These are phyloP conservation scores for Fraxinus americana DNA, from an alignment of 257 asterid genomes.

Conservation along the genomic window DNA sequence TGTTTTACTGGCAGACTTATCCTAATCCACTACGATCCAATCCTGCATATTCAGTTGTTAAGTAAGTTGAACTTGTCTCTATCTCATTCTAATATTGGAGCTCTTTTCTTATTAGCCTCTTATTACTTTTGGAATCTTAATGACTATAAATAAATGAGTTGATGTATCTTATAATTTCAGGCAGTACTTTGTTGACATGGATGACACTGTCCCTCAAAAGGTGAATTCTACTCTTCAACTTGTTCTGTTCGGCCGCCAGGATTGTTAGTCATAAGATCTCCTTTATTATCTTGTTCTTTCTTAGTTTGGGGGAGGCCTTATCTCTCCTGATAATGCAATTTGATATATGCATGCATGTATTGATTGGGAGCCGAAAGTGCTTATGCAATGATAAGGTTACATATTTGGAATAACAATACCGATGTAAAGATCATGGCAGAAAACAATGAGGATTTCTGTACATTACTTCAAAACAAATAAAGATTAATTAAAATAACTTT, in stretches of 20 bases:
- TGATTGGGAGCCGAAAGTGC: constrained; percentile 11
- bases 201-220: constrained; percentile 58
- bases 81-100: background rate
- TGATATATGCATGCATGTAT: constrained; percentile 2
- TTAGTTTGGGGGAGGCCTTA: background rate
- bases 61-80: constrained; percentile 36
- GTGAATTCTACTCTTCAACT: constrained; percentile 27
- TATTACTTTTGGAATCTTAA: background rate
- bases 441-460: constrained; percentile 13
- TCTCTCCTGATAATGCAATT: background rate
- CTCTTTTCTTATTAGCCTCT: background rate
- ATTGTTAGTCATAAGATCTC: constrained; percentile 4
- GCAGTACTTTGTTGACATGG: constrained; percentile 58
- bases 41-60: constrained; percentile 63
- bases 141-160: background rate
- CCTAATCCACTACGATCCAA: constrained; percentile 49
- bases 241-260: constrained; percentile 23
- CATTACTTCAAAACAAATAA: constrained; percentile 7
- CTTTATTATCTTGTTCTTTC: background rate
- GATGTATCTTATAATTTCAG: constrained; percentile 31
- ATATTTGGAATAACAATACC: background rate
- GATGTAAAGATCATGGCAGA: background rate
- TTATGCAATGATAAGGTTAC: constrained; percentile 12
- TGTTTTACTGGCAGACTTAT: constrained; percentile 39
- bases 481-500: background rate